These are phyloP conservation scores for Pleurotus citrinopileatus DNA, from an alignment of 768 basidiomycete genomes.

Conservation along the genomic window DNA sequence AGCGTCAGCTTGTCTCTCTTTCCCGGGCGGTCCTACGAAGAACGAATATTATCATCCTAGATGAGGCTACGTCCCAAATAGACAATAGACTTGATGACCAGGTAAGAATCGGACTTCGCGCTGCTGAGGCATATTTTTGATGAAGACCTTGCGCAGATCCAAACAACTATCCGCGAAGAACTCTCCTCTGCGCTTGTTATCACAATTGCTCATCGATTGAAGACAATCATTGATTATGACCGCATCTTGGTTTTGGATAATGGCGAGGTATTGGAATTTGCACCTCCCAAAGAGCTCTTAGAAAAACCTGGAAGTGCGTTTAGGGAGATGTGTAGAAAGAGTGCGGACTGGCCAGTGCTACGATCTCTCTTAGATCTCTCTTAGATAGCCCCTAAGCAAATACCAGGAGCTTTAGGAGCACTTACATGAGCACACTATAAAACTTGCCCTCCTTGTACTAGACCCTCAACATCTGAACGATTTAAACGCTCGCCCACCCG, in stretches of 20 bases:
- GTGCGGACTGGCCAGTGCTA: constrained; percentile 49
- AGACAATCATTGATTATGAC: constrained; percentile 76
- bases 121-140: background rate
- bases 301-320: constrained; percentile 54
- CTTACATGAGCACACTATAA: too few species aligned
- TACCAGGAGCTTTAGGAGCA: too few species aligned
- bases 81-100: constrained; percentile 69
- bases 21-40: constrained; percentile 65
- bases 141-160: constrained; percentile 42
- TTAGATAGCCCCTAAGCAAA: too few species aligned
- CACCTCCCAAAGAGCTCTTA: constrained; percentile 57
- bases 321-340: constrained; percentile 64
- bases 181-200: constrained; percentile 70
- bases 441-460: too few species aligned
- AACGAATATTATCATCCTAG: constrained; percentile 69
- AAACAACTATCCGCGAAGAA: constrained; percentile 71
- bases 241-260: constrained; percentile 70
- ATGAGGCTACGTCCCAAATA: constrained; percentile 78
- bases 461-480: too few species aligned
- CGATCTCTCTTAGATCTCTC: constrained; percentile 16
- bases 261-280: constrained; percentile 76
- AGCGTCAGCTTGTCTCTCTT: constrained; percentile 71
- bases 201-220: constrained; percentile 80
- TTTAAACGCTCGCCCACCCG: too few species aligned
- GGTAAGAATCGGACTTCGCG: constrained; percentile 28